Evolutionary conservation across 768 basidiomycete genomes (phyloP).

Genomic region (Lanmaoa rubissima): DNA sequence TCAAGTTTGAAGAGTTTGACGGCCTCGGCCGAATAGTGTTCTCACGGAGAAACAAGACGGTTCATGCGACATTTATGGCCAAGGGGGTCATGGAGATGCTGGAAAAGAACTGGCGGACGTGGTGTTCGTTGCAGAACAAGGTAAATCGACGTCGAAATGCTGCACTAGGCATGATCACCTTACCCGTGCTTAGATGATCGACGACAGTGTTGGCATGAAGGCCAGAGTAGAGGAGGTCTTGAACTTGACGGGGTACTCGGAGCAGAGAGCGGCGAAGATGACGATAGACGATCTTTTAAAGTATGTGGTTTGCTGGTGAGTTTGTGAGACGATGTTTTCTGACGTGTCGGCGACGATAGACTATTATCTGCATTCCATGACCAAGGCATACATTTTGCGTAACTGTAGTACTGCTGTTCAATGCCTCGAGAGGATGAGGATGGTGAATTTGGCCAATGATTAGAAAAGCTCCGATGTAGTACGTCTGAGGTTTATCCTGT

Average conservation of each 20-base stretch:
- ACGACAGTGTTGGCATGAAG: slow-evolving; percentile 70
- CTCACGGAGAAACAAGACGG: slow-evolving; percentile 83
- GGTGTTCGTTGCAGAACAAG: slow-evolving; percentile 79
- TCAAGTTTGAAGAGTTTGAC: slow-evolving; percentile 97
- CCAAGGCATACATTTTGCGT: slow-evolving; percentile 72
- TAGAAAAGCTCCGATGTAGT: too few species aligned
- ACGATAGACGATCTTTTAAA: slow-evolving; percentile 87
- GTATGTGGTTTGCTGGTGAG: slow-evolving; percentile 43
- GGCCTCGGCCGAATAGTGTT: slow-evolving; percentile 91
- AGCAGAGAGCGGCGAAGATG: slow-evolving; percentile 90
- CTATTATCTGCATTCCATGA: slow-evolving; percentile 73
- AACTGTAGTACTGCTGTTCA: not conserved
- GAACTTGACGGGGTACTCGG: slow-evolving; percentile 64
- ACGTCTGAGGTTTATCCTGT: too few species aligned
- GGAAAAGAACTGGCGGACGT: slow-evolving; percentile 90
- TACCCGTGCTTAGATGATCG: slow-evolving; percentile 50
- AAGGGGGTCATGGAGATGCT: slow-evolving; percentile 95
- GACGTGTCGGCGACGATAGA: slow-evolving; percentile 34
- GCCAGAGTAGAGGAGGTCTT: slow-evolving; percentile 71
- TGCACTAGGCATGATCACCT: not conserved
- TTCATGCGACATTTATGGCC: slow-evolving; percentile 87
- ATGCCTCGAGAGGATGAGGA: not conserved
- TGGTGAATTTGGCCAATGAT: too few species aligned
- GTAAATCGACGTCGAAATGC: slow-evolving; percentile 29
- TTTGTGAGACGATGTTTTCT: not conserved